Conservation (phyloP, 2,329 filamentous ascomycete species). For the Talaromyces rugulosus region DNA sequence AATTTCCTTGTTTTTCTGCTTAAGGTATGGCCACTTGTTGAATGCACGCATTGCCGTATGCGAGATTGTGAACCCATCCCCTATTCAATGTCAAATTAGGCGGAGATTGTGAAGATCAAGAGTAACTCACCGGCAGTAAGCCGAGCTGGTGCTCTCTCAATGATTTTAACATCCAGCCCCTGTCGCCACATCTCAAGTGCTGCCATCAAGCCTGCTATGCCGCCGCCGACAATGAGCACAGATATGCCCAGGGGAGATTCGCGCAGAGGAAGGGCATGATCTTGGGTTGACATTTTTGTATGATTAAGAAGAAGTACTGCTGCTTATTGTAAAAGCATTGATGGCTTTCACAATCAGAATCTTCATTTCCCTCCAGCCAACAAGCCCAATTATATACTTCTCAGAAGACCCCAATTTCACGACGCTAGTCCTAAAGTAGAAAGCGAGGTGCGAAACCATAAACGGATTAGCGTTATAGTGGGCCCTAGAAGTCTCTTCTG, state of each 20-base stretch:
- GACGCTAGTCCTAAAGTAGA: constrained; percentile 2
- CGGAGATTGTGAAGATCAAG: neutral
- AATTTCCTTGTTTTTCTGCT: constrained; percentile 9
- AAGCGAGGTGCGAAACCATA: constrained; percentile 7
- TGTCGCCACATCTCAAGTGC: constrained; percentile 11
- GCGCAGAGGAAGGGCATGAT: neutral
- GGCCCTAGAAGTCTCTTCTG: neutral
- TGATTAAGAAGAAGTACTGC: neutral
- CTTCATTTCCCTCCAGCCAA: neutral
- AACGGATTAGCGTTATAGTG: neutral
- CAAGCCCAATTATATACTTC: neutral
- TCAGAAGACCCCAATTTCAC: neutral
- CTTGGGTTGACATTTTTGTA: neutral
- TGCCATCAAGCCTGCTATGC: constrained; percentile 2
- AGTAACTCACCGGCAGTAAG: constrained; percentile 2
- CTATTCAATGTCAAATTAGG: neutral
- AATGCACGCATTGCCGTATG: constrained; percentile 7
- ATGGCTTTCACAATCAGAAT: neutral
- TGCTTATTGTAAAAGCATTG: neutral
- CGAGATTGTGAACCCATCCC: constrained; percentile 7
- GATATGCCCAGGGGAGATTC: neutral
- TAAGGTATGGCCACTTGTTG: constrained; percentile 9
- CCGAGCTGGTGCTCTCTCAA: constrained; percentile 5
- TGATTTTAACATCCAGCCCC: constrained; percentile 7
- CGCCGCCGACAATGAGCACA: constrained; percentile 7